These are phyloP conservation scores for Aciculosporium take DNA, from an alignment of 2,329 filamentous ascomycete genomes.

Conservation along the genomic window DNA sequence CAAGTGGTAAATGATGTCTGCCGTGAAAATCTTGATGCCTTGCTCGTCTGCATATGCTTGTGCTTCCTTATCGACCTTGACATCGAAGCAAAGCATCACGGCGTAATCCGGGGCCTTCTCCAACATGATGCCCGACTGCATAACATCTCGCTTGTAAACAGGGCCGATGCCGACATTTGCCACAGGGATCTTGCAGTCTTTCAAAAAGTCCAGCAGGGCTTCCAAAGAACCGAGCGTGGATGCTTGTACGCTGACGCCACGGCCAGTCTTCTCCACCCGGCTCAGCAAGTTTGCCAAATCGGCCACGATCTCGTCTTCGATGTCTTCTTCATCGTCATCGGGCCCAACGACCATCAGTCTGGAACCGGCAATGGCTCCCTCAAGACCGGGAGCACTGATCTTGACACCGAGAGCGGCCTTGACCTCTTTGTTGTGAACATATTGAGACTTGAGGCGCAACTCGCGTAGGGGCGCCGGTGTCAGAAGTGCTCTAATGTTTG, in stretches of 20 bases:
- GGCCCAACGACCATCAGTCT: slow-evolving; percentile 86
- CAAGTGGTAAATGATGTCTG: slow-evolving; percentile 97
- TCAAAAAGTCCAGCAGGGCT: slow-evolving; percentile 89
- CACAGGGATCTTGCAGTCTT: slow-evolving; percentile 90
- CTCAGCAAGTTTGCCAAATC: slow-evolving; percentile 85
- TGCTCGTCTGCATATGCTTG: slow-evolving; percentile 81
- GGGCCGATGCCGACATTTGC: slow-evolving; percentile 95
- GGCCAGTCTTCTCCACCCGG: slow-evolving; percentile 80
- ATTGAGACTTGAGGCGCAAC: slow-evolving; percentile 84
- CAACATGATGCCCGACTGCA: slow-evolving; percentile 89
- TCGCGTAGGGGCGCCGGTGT: slow-evolving; percentile 90
- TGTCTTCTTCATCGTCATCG: slow-evolving; percentile 91
- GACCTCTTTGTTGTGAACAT: slow-evolving; percentile 98
- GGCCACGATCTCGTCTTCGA: slow-evolving; percentile 90
- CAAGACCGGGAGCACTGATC: slow-evolving; percentile 90
- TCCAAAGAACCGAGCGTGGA: slow-evolving; percentile 95
- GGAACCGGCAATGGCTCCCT: slow-evolving; percentile 91
- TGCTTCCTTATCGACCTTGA: slow-evolving; percentile 97
- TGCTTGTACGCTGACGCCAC: slow-evolving; percentile 92
- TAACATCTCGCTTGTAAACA: slow-evolving; percentile 94
- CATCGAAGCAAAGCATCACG: slow-evolving; percentile 99
- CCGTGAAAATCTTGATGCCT: slow-evolving; percentile 94
- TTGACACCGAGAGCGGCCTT: slow-evolving; percentile 98
- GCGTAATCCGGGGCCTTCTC: slow-evolving; percentile 91
- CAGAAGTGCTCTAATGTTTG: slow-evolving; percentile 85